These are phyloP conservation scores for Ormosia emarginata DNA, from an alignment of 306 rosid species.

Conservation along the genomic window DNA sequence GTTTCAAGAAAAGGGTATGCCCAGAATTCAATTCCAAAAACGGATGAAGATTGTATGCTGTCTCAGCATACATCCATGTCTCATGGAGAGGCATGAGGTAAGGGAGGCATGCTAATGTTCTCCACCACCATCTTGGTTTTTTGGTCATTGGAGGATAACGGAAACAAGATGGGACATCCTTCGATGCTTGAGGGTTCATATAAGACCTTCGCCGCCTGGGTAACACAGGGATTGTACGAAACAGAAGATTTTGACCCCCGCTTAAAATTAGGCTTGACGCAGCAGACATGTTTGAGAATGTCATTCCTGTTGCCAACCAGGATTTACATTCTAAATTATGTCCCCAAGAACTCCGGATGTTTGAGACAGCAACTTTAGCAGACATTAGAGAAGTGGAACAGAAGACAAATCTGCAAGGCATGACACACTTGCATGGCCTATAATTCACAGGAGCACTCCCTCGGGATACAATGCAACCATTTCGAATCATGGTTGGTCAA, in stretches of 20 bases:
- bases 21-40: slow-evolving; percentile 60
- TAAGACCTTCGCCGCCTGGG: slow-evolving; percentile 30
- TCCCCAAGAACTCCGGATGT: slow-evolving; percentile 38
- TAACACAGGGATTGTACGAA: slow-evolving; percentile 48
- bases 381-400: slow-evolving; percentile 37
- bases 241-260: slow-evolving; percentile 55
- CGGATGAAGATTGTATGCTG: slow-evolving; percentile 82
- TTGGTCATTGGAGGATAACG: slow-evolving; percentile 89
- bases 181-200: slow-evolving; percentile 58
- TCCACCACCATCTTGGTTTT: slow-evolving; percentile 98
- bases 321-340: slow-evolving; percentile 31
- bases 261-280: slow-evolving; percentile 49
- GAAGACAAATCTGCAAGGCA: slow-evolving; percentile 19
- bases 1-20: slow-evolving; percentile 85
- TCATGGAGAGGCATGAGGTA: slow-evolving; percentile 92
- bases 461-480: slow-evolving; percentile 43
- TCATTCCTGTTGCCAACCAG: slow-evolving; percentile 37
- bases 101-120: slow-evolving; percentile 88
- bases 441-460: slow-evolving; percentile 41
- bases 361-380: slow-evolving; percentile 35
- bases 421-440: slow-evolving; percentile 17
- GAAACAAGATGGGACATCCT: slow-evolving; percentile 72
- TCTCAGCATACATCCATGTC: slow-evolving; percentile 97
- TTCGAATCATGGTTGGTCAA: slow-evolving; percentile 51
- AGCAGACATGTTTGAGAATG: slow-evolving; percentile 47